phyloP scores from a whole-genome alignment of 192 early-diverging fungal species.

The Coemansia sp. region DNA sequence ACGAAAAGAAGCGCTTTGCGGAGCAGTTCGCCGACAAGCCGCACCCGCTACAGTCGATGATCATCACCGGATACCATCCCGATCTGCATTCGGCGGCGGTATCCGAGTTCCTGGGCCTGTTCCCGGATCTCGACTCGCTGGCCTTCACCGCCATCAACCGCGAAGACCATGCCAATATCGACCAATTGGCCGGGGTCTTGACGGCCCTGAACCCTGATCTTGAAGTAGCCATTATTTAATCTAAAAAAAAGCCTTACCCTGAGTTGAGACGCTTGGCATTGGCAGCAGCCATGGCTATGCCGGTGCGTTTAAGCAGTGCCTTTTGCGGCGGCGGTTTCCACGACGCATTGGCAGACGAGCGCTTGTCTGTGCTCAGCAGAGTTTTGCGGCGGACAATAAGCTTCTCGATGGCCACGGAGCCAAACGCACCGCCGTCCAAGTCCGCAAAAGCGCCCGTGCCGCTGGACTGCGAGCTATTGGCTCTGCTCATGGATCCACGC shows the following conservation, averaged over 20 bases:
- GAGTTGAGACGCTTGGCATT: slow-evolving; percentile 6
- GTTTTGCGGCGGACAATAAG: slow-evolving; percentile 42
- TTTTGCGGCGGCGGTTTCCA: slow-evolving; percentile 6
- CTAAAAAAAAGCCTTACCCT: background rate
- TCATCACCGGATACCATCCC: slow-evolving; percentile 40
- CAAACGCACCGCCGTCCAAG: slow-evolving; percentile 19
- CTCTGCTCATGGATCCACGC: background rate
- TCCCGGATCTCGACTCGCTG: slow-evolving; percentile 46
- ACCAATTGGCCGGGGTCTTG: slow-evolving; percentile 49
- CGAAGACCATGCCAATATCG: slow-evolving; percentile 51
- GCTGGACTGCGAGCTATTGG: slow-evolving; percentile 3
- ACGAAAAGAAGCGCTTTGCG: slow-evolving; percentile 34
- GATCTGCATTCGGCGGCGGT: slow-evolving; percentile 45
- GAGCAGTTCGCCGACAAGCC: slow-evolving; percentile 35
- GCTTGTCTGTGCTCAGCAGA: background rate
- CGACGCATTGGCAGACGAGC: slow-evolving; percentile 2
- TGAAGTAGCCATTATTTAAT: slow-evolving; percentile 35
- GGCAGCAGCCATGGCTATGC: slow-evolving; percentile 7
- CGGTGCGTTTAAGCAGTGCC: slow-evolving; percentile 31
- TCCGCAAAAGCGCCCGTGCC: background rate
- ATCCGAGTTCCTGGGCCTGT: slow-evolving; percentile 44
- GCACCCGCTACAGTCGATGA: slow-evolving; percentile 44
- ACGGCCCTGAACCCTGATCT: slow-evolving; percentile 48
- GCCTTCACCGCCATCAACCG: slow-evolving; percentile 37
- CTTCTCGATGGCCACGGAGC: slow-evolving; percentile 35